Evolutionary conservation across 768 basidiomycete species (phyloP).

Genomic region (Suillus americanus): DNA sequence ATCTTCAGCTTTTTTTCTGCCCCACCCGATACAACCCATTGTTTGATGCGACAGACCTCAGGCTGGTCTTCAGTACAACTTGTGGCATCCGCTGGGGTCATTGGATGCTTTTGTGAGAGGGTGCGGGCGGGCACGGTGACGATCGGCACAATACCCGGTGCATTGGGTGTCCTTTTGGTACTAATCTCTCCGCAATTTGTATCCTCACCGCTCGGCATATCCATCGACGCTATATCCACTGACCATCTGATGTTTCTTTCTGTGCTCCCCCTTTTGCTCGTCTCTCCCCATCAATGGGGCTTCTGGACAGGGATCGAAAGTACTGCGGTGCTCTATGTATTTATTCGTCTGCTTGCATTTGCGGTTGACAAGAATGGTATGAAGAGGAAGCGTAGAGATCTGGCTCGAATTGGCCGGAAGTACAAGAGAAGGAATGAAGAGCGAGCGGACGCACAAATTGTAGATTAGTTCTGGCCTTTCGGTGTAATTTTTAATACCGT

Average conservation of each 20-base stretch:
- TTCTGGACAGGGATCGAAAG: neutral
- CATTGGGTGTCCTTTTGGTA: neutral
- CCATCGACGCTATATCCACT: neutral
- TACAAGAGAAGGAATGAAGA: neutral
- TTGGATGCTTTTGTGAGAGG: neutral
- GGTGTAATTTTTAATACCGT: no score
- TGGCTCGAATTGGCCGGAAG: neutral
- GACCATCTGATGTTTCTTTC: neutral
- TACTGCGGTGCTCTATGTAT: neutral
- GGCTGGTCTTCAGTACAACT: neutral
- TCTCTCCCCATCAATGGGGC: neutral
- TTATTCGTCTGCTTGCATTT: neutral
- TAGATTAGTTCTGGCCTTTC: no score
- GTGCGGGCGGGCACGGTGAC: neutral
- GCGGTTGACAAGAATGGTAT: neutral
- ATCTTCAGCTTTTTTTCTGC: neutral
- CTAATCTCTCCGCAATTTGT: neutral
- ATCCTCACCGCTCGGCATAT: neutral
- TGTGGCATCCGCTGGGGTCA: neutral
- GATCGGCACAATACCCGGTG: neutral
- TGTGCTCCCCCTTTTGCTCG: neutral
- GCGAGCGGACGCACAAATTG: no score
- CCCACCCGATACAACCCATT: neutral
- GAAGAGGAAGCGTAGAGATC: neutral
- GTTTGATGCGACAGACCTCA: neutral